Evolutionary conservation across 2,329 filamentous ascomycete genomes (phyloP).

Genomic region (Cercospora sp.): DNA sequence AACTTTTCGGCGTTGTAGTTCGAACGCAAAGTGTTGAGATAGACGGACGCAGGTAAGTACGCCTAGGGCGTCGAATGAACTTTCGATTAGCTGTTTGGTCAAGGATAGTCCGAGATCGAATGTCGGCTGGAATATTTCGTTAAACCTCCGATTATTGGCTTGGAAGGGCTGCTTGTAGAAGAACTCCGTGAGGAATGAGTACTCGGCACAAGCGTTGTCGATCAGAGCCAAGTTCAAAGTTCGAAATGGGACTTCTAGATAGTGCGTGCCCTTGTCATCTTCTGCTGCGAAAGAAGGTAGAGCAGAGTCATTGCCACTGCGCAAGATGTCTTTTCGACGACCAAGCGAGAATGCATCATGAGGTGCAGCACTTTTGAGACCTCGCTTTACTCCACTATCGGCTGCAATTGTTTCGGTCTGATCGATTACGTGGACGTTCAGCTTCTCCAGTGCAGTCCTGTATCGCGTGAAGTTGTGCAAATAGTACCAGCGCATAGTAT

Average conservation of each 20-base stretch:
- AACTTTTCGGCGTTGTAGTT: conserved; percentile 86
- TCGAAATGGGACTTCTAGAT: conserved; percentile 85
- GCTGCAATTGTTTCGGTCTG: conserved; percentile 73
- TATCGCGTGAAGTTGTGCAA: conserved; percentile 88
- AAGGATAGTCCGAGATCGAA: conserved; percentile 79
- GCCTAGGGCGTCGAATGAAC: conserved; percentile 81
- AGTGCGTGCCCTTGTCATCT: conserved; percentile 81
- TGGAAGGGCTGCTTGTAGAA: conserved; percentile 79
- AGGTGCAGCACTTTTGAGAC: conserved; percentile 29
- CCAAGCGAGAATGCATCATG: conserved; percentile 91
- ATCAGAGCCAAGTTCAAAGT: conserved; percentile 93
- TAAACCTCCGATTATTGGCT: conserved; percentile 78
- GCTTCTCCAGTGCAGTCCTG: conserved; percentile 75
- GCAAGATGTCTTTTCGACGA: conserved; percentile 79
- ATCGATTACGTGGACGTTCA: conserved; percentile 80
- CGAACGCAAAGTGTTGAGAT: conserved; percentile 92
- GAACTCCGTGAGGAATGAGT: conserved; percentile 87
- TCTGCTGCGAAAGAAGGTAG: conserved; percentile 87
- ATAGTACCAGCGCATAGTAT: conserved; percentile 99
- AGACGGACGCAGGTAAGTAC: conserved; percentile 87
- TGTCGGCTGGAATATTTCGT: conserved; percentile 84
- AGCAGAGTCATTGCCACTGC: conserved; percentile 70
- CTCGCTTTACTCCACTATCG: conserved; percentile 58
- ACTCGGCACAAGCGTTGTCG: conserved; percentile 93
- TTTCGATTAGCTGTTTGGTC: conserved; percentile 73